A percentile compares a stretch with the other conserved stretches of the same genome.
phyloP scores from a whole-genome alignment of 305 asterid species.

The Fraxinus floribunda region DNA sequence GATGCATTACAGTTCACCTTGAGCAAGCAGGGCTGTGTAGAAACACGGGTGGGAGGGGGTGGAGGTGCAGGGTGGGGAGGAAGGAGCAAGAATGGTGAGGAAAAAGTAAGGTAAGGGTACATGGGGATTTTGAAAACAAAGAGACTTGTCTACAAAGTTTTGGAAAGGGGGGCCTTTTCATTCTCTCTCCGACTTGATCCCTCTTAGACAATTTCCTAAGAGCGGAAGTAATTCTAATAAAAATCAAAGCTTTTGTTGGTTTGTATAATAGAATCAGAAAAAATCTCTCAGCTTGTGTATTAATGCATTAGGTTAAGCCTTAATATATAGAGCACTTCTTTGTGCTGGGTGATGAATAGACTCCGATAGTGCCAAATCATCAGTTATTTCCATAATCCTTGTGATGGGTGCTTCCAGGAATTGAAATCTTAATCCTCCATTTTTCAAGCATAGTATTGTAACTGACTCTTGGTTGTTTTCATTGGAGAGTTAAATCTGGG shows the following conservation, averaged over 20 bases:
- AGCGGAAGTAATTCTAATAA: neutral
- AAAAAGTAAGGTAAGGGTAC: neutral
- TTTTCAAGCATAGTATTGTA: neutral
- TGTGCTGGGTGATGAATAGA: slow-evolving; percentile 1
- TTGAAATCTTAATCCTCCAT: neutral
- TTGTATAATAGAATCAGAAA: neutral
- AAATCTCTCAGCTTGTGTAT: neutral
- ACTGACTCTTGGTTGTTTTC: slow-evolving; percentile 1
- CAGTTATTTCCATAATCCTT: neutral
- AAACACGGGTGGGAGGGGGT: neutral
- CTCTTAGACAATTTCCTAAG: neutral
- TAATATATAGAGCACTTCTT: neutral
- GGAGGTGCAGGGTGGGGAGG: neutral
- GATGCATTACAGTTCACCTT: neutral
- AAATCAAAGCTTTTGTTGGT: neutral
- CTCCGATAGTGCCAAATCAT: slow-evolving; percentile 1
- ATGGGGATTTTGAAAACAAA: neutral
- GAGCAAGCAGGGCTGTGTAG: neutral
- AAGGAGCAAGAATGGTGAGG: neutral
- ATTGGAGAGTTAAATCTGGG: neutral
- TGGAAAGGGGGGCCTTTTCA: neutral
- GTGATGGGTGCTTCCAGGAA: neutral
- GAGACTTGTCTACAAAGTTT: neutral
- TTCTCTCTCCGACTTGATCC: neutral
- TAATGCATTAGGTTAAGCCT: neutral